phyloP scores from a whole-genome alignment of 1,139 yeast species.

The Yamadazyma triangularis region DNA sequence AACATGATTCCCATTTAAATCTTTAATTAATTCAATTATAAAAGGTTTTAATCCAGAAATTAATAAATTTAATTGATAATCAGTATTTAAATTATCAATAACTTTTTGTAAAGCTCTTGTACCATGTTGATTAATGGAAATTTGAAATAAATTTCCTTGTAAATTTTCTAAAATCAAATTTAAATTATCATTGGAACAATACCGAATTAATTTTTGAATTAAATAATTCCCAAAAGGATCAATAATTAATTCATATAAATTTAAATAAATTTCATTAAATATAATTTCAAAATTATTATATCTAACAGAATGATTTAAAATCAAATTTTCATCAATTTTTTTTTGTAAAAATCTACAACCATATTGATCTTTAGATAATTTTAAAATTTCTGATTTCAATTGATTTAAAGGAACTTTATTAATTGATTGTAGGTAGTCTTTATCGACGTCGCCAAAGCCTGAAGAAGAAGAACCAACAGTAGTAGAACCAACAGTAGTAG shows the following conservation, averaged over 20 bases:
- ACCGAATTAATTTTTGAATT: conserved; percentile 78
- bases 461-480: no score
- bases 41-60: conserved; percentile 64
- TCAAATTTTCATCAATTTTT: conserved; percentile 39
- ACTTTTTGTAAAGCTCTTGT: conserved; percentile 89
- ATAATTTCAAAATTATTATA: conserved; percentile 37
- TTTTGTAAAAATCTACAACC: conserved; percentile 47
- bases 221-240: conserved; percentile 92
- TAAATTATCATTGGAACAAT: conserved; percentile 34
- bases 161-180: conserved; percentile 37
- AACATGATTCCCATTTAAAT: conserved; percentile 94
- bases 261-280: conserved; percentile 33
- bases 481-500: no score
- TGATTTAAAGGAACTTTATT: conserved; percentile 34
- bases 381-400: conserved; percentile 30
- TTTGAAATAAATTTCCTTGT: conserved; percentile 39
- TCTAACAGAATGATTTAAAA: conserved; percentile 27
- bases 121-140: conserved; percentile 74
- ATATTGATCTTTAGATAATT: conserved; percentile 42
- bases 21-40: conserved; percentile 78
- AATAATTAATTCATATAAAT: conserved; percentile 41
- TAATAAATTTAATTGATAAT: conserved; percentile 33
- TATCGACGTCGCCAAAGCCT: conserved; percentile 36
- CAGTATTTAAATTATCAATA: conserved; percentile 32
- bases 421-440: conserved; percentile 37